Base-by-base conservation (phyloP, 345 rosid genomes). In the Moricandia moricandioides region DNA sequence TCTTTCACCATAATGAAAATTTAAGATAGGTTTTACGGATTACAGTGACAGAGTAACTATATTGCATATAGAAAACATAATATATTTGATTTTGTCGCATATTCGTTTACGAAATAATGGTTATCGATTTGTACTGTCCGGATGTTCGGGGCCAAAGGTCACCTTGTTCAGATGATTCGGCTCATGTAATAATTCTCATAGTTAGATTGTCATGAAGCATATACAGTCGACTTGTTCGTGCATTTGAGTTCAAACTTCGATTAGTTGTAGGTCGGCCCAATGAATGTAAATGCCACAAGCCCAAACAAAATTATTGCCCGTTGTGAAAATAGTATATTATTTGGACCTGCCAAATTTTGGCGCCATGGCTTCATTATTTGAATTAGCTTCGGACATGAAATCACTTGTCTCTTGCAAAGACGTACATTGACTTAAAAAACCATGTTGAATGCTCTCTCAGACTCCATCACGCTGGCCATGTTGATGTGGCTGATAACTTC, bases 381-480 rank as follows among this genome's bases (percentile, higher is more conserved):
- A 27, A 11, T 43, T 12, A 70, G 8, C 34, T 39, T 26, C 77
- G 40, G 69, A 55, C 78, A 58, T 10, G 60, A n/a, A 62, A 30
- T 33, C 34, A 6, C 52, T 49, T 10, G 18, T 29, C 39, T 47
- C 71, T 61, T 57, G 17, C 59, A 43, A 51, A 2, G 39, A 72
- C 34, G 54, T 37, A 73, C 70, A 73, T 64, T 39, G 65, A 73
- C 17, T 54, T 3, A 39, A 10, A 3, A 10, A 39, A 39, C 45
- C 45, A 43, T 31, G 30, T 73, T 56, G 2, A 65, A 34, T 43
- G 31, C 14, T 56, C 58, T 57, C 27, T 9, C 4, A 30, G 29
- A 30, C 71, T 12, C 14, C 43, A 66, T 66, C 34, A 0, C 39
- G 67, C 60, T 33, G 60, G 12, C 72, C 78, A 67, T 35, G 72